These are phyloP conservation scores for Aegilops longissima DNA, from an alignment of 176 grass and related monocot genomes.

Conservation along the genomic window DNA sequence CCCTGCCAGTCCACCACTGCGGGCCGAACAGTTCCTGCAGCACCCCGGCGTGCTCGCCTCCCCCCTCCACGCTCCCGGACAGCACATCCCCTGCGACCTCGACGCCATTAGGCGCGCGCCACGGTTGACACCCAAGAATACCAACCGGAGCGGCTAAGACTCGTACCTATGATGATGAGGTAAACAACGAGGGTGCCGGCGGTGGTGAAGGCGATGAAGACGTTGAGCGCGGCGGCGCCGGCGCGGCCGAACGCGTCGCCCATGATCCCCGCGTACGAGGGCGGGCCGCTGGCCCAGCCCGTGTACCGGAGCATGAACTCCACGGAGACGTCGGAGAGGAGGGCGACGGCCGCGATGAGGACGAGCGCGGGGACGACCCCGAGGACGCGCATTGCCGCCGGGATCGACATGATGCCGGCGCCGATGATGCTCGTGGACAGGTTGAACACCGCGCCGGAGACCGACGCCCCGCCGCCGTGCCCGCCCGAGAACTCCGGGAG, in stretches of 20 bases:
- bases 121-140: background rate
- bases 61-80: constrained; percentile 55
- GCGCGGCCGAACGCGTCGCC: constrained; percentile 59
- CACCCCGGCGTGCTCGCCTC: constrained; percentile 60
- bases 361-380: constrained; percentile 56
- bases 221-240: constrained; percentile 55
- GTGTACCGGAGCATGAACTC: constrained; percentile 85
- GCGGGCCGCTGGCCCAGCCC: constrained; percentile 19
- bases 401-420: constrained; percentile 97
- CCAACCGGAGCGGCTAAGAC: background rate
- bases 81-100: constrained; percentile 74
- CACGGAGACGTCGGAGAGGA: constrained; percentile 60
- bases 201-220: constrained; percentile 63
- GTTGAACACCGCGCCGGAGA: constrained; percentile 84
- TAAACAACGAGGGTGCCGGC: constrained; percentile 74
- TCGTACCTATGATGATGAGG: constrained; percentile 89
- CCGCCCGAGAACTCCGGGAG: constrained; percentile 39
- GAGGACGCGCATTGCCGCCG: constrained; percentile 83
- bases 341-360: constrained; percentile 51
- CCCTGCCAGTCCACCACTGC: constrained; percentile 76
- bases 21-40: constrained; percentile 72
- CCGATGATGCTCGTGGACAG: constrained; percentile 88
- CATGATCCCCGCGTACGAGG: constrained; percentile 76
- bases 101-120: background rate
- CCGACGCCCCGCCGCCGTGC: constrained; percentile 28